Evolutionary conservation across 2,329 filamentous ascomycete genomes (phyloP).

Genomic region (Aureobasidium uvarum): DNA sequence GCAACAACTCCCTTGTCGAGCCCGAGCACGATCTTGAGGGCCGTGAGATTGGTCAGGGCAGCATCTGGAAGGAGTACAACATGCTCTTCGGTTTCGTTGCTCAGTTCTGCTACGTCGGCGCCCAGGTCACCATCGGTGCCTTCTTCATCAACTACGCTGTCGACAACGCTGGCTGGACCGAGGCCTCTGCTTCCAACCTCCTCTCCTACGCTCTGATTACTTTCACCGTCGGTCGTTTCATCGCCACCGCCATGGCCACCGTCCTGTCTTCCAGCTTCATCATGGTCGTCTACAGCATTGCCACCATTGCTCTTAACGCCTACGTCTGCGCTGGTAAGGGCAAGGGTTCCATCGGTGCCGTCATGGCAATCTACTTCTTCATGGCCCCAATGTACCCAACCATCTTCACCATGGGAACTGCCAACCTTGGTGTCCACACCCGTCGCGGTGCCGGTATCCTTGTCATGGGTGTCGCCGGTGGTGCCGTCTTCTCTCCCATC

Average conservation of each 20-base stretch:
- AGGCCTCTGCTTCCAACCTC: constrained; percentile 39
- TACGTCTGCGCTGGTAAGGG: constrained; percentile 38
- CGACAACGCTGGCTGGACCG: constrained; percentile 36
- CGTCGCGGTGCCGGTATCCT: constrained; percentile 44
- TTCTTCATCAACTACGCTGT: constrained; percentile 46
- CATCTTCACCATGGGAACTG: constrained; percentile 44
- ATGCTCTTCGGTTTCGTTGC: constrained; percentile 43
- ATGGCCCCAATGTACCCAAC: constrained; percentile 41
- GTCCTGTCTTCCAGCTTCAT: constrained; percentile 42
- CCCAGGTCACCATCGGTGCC: constrained; percentile 40
- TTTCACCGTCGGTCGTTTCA: constrained; percentile 44
- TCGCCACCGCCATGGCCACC: constrained; percentile 39
- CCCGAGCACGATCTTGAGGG: constrained; percentile 36
- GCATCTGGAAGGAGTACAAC: constrained; percentile 44
- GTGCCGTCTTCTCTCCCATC: constrained; percentile 41
- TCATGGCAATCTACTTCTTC: constrained; percentile 43
- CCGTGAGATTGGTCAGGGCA: constrained; percentile 36
- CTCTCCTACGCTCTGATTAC: constrained; percentile 42
- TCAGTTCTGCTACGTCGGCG: constrained; percentile 42
- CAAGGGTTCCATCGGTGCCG: constrained; percentile 36
- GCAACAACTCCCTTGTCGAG: constrained; percentile 36
- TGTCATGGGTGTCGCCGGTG: constrained; percentile 42
- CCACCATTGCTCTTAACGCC: constrained; percentile 39
- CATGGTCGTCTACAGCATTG: constrained; percentile 37
- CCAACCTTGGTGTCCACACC: constrained; percentile 43